Evolutionary conservation across 768 basidiomycete genomes (phyloP).

Genomic region (Hygrocybe punicea): DNA sequence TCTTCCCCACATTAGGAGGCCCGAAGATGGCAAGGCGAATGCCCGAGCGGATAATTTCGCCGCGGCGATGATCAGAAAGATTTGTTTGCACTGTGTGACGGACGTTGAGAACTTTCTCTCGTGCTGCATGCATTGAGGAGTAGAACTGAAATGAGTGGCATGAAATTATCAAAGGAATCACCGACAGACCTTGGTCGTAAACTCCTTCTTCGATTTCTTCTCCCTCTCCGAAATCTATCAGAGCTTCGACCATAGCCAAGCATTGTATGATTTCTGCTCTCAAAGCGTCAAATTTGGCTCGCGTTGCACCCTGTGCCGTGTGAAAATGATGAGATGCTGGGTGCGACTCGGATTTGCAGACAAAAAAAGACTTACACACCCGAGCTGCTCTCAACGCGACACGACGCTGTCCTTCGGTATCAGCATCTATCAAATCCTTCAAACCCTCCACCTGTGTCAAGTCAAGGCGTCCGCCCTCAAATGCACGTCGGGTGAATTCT

Average conservation of each 20-base stretch:
- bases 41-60: constrained; percentile 81
- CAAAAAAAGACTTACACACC: constrained; percentile 42
- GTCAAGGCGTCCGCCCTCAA: constrained; percentile 76
- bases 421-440: constrained; percentile 82
- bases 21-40: constrained; percentile 86
- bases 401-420: constrained; percentile 78
- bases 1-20: constrained; percentile 93
- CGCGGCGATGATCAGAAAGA: constrained; percentile 67
- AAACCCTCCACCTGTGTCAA: constrained; percentile 87
- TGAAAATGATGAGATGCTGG: constrained; percentile 8
- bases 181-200: constrained; percentile 53
- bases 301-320: constrained; percentile 54
- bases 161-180: background rate
- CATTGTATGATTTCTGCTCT: constrained; percentile 65
- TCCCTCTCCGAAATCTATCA: constrained; percentile 92
- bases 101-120: constrained; percentile 47
- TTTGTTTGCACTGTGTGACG: constrained; percentile 51
- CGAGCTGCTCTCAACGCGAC: constrained; percentile 65
- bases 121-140: constrained; percentile 41
- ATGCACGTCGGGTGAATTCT: constrained; percentile 85
- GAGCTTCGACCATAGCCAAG: constrained; percentile 76
- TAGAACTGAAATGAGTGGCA: too few relatives aligned
- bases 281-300: constrained; percentile 59
- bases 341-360: background rate
- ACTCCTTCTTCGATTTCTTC: constrained; percentile 86